Percentiles rank a stretch among this genome's conserved stretches.
Evolutionary conservation across 257 asterid genomes (phyloP).

Genomic region (Gentiana dahurica): DNA sequence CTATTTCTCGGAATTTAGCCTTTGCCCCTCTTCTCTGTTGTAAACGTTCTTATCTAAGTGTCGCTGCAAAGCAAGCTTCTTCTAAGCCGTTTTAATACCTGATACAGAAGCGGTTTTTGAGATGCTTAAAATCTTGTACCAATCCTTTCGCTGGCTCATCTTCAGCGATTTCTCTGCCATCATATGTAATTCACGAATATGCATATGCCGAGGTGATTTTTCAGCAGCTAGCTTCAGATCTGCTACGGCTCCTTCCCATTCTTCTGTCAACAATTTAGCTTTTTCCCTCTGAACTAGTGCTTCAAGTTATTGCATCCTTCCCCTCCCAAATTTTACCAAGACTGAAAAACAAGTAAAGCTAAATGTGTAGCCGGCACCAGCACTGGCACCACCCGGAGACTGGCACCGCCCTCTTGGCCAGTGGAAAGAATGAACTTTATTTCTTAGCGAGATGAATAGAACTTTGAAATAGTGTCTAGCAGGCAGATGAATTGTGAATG

Average conservation of each 20-base stretch:
- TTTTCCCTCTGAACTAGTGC: slow-evolving; percentile 84
- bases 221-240: slow-evolving; percentile 84
- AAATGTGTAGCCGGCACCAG: slow-evolving; percentile 33
- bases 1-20: slow-evolving; percentile 78
- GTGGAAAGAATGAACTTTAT: too few species aligned
- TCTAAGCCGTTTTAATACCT: slow-evolving; percentile 87
- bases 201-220: slow-evolving; percentile 81
- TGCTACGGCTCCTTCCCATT: slow-evolving; percentile 94
- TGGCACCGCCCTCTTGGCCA: too few species aligned
- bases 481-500: too few species aligned
- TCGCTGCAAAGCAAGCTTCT: slow-evolving; percentile 94
- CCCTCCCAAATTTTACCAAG: slow-evolving; percentile 83
- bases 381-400: too few species aligned
- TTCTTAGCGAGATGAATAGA: too few species aligned
- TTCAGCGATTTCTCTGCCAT: slow-evolving; percentile 74
- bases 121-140: slow-evolving; percentile 86
- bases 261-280: slow-evolving; percentile 80
- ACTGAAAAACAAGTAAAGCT: slow-evolving; percentile 77
- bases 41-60: slow-evolving; percentile 90
- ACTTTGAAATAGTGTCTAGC: too few species aligned
- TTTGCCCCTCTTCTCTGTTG: slow-evolving; percentile 85
- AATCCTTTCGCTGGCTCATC: slow-evolving; percentile 87
- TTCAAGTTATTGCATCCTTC: slow-evolving; percentile 73
- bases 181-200: slow-evolving; percentile 50
- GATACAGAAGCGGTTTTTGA: slow-evolving; percentile 61